These are phyloP conservation scores for Suhomyces kunorum DNA, from an alignment of 1,139 yeast species.

Conservation along the genomic window DNA sequence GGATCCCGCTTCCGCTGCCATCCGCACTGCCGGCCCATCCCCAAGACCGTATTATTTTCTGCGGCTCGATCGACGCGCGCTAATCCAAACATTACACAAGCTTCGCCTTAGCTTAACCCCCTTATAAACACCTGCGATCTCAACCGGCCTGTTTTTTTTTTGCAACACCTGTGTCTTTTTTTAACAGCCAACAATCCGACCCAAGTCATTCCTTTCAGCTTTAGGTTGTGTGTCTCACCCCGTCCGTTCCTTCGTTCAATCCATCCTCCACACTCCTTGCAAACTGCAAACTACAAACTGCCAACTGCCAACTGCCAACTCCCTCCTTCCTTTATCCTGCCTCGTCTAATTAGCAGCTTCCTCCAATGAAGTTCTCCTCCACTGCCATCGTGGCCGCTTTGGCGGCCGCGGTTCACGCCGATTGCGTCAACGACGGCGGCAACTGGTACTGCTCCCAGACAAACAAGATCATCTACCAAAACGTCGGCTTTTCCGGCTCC, in stretches of 20 bases:
- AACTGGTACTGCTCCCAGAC: conserved; percentile 82
- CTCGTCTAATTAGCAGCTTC: background rate
- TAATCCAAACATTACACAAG: conserved; percentile 11
- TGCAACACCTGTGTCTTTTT: conserved; percentile 1
- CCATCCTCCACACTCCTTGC: background rate
- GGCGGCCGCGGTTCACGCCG: conserved; percentile 35
- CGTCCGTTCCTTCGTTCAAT: conserved; percentile 4
- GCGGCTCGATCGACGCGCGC: conserved; percentile 5
- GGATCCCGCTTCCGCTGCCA: background rate
- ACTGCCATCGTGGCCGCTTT: conserved; percentile 30
- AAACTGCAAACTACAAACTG: background rate
- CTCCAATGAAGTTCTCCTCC: conserved; percentile 23
- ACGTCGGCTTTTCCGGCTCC: conserved; percentile 68
- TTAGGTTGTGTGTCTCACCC: conserved; percentile 4
- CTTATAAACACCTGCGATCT: conserved; percentile 5
- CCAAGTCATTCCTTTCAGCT: conserved; percentile 15
- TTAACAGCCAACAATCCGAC: conserved; percentile 8
- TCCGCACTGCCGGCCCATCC: background rate
- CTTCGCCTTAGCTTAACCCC: conserved; percentile 1
- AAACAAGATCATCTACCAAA: conserved; percentile 63
- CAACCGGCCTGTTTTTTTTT: conserved; percentile 1
- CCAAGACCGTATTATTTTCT: background rate
- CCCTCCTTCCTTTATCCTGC: background rate
- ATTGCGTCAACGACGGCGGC: conserved; percentile 56
- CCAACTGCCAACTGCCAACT: background rate